phyloP scores from a whole-genome alignment of 1,139 yeast genomes.

The Taphrina sp. region DNA sequence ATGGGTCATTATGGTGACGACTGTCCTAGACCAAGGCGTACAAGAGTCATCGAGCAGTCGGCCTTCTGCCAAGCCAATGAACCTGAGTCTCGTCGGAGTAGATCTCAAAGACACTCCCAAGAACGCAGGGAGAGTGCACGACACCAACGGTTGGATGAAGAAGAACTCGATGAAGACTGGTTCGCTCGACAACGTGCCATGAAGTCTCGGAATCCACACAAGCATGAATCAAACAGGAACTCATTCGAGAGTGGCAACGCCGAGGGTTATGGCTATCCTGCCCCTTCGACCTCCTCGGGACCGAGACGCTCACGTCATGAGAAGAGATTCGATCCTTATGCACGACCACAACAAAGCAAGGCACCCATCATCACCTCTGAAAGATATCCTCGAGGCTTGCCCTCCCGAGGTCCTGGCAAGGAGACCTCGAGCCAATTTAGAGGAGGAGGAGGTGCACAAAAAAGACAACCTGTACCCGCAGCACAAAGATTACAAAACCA shows the following conservation, averaged over 20 bases:
- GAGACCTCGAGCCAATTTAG: too few species aligned
- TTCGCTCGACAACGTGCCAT: slow-evolving; percentile 23
- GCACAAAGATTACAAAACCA: slow-evolving; percentile 9
- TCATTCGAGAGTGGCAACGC: background rate
- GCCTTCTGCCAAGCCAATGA: slow-evolving; percentile 34
- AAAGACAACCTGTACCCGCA: slow-evolving; percentile 7
- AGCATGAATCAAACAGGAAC: background rate
- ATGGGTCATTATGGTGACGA: slow-evolving; percentile 35
- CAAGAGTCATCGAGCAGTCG: slow-evolving; percentile 30
- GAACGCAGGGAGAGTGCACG: background rate
- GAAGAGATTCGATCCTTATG: slow-evolving; percentile 15
- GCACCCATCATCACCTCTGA: slow-evolving; percentile 18
- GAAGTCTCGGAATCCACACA: background rate
- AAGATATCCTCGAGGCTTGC: slow-evolving; percentile 9
- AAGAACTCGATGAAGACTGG: slow-evolving; percentile 28
- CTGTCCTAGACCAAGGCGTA: slow-evolving; percentile 30
- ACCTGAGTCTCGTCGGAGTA: slow-evolving; percentile 19
- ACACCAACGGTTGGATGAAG: slow-evolving; percentile 10
- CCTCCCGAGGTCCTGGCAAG: background rate
- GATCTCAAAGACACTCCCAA: slow-evolving; percentile 1
- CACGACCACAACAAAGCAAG: background rate
- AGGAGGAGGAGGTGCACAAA: background rate
- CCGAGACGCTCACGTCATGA: slow-evolving; percentile 16
- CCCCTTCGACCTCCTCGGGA: background rate
- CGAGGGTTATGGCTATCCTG: background rate